phyloP scores from a whole-genome alignment of 2,329 filamentous ascomycete species.

The Epichloe coenophiala region DNA sequence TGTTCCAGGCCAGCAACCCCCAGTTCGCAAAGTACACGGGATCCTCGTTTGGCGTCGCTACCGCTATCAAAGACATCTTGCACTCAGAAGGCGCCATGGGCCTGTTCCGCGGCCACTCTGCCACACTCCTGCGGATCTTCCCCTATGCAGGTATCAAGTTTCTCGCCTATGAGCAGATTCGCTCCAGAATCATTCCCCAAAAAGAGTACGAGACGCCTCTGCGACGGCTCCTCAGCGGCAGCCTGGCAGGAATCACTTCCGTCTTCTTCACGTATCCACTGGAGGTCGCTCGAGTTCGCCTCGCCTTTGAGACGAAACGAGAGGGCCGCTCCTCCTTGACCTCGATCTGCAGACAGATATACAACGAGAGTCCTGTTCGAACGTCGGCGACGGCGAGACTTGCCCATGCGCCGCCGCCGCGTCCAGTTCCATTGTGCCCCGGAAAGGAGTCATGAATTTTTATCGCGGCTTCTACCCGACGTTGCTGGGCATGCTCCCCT shows the following conservation, averaged over 20 bases:
- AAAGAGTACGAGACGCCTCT: slow-evolving; percentile 66
- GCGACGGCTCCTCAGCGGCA: slow-evolving; percentile 61
- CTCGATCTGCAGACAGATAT: slow-evolving; percentile 77
- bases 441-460: slow-evolving; percentile 70
- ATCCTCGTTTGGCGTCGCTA: slow-evolving; percentile 72
- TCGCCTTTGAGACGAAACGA: slow-evolving; percentile 85
- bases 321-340: slow-evolving; percentile 55
- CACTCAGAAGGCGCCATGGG: slow-evolving; percentile 57
- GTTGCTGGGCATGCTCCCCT: slow-evolving; percentile 87
- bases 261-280: slow-evolving; percentile 95
- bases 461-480: slow-evolving; percentile 90
- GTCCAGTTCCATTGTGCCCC: slow-evolving; percentile 36
- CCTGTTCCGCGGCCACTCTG: slow-evolving; percentile 86
- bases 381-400: slow-evolving; percentile 12
- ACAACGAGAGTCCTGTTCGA: slow-evolving; percentile 52
- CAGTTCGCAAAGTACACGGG: slow-evolving; percentile 88
- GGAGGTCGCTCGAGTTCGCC: slow-evolving; percentile 79
- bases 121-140: slow-evolving; percentile 86
- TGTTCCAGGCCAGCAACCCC: slow-evolving; percentile 91
- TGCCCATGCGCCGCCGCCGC: slow-evolving; percentile 13
- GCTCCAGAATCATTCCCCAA: slow-evolving; percentile 58
- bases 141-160: slow-evolving; percentile 96
- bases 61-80: slow-evolving; percentile 76
- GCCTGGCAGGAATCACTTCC: slow-evolving; percentile 69
- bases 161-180: slow-evolving; percentile 92